Conservation (phyloP, 192 early-diverging fungal species). For the Coemansia aciculifera region DNA sequence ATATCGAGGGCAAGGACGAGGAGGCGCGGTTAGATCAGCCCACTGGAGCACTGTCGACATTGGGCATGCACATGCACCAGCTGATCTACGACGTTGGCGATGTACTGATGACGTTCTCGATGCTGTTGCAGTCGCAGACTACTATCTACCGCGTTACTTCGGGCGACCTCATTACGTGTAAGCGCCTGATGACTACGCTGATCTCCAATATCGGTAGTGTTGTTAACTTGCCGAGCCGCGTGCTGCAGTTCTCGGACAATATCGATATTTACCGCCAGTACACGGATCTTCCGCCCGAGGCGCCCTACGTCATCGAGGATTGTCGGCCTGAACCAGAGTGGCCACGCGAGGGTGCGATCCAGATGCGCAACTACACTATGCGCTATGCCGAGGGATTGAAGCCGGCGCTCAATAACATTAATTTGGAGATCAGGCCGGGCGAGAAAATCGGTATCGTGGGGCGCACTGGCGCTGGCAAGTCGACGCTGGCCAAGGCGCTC, state of each 20-base stretch:
- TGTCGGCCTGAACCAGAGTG: conserved; percentile 59
- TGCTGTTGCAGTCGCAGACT: conserved; percentile 30
- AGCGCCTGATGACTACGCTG: conserved; percentile 4
- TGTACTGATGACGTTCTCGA: conserved; percentile 12
- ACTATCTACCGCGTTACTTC: conserved; percentile 14
- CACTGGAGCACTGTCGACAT: conserved; percentile 60
- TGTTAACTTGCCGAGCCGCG: conserved; percentile 11
- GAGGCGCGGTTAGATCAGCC: conserved; percentile 59
- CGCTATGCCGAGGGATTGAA: conserved; percentile 57
- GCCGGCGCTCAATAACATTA: conserved; percentile 38
- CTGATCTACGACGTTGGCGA: conserved; percentile 52
- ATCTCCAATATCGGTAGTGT: conserved; percentile 7
- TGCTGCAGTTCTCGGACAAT: conserved; percentile 17
- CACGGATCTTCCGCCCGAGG: conserved; percentile 47
- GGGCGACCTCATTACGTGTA: conserved; percentile 19
- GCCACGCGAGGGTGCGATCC: conserved; percentile 63
- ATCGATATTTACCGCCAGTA: conserved; percentile 37
- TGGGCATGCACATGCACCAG: conserved; percentile 55
- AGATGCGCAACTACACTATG: conserved; percentile 59
- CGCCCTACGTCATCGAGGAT: conserved; percentile 36
- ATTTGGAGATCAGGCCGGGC: conserved; percentile 30
- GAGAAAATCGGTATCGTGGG: conserved; percentile 70
- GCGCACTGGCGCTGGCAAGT: conserved; percentile 78
- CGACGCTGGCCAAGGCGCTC: conserved; percentile 67
- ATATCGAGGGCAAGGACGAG: conserved; percentile 60